phyloP scores from a whole-genome alignment of 2,329 filamentous ascomycete species.

The Scleromitrula shiraiana region DNA sequence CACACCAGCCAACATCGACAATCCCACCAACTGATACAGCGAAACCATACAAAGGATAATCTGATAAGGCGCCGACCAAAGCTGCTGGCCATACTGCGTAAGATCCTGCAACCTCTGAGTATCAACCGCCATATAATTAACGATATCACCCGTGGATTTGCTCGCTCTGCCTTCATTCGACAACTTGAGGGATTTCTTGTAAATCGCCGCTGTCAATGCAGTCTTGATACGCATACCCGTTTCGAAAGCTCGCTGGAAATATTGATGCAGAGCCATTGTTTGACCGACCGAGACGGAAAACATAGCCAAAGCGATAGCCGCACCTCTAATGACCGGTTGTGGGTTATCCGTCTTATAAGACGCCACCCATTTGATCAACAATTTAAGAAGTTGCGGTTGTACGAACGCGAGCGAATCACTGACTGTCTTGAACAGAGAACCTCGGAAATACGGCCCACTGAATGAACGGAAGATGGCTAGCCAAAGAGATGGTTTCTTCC shows the following conservation, averaged over 20 bases:
- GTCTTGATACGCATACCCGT: slow-evolving; percentile 97
- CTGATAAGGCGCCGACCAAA: slow-evolving; percentile 96
- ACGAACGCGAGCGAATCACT: slow-evolving; percentile 82
- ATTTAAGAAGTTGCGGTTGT: slow-evolving; percentile 82
- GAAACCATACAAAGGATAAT: slow-evolving; percentile 94
- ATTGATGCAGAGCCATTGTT: slow-evolving; percentile 89
- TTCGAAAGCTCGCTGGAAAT: slow-evolving; percentile 91
- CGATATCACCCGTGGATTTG: slow-evolving; percentile 94
- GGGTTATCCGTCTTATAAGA: slow-evolving; percentile 61
- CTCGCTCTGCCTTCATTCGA: slow-evolving; percentile 86
- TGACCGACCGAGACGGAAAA: slow-evolving; percentile 80
- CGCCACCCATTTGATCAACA: slow-evolving; percentile 74
- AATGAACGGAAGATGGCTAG: slow-evolving; percentile 76
- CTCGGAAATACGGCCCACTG: slow-evolving; percentile 73
- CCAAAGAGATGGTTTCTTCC: slow-evolving; percentile 75
- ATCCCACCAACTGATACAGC: slow-evolving; percentile 87
- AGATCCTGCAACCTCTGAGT: slow-evolving; percentile 91
- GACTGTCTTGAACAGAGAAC: slow-evolving; percentile 77
- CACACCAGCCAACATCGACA: slow-evolving; percentile 92
- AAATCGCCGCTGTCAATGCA: slow-evolving; percentile 81
- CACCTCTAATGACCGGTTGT: slow-evolving; percentile 75
- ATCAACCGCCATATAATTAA: slow-evolving; percentile 99
- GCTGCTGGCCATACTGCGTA: slow-evolving; percentile 88
- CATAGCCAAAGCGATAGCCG: slow-evolving; percentile 85
- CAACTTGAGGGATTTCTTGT: slow-evolving; percentile 79